A percentile compares a stretch with the other conserved stretches of the same genome.
Evolutionary conservation across 2,329 filamentous ascomycete genomes (phyloP).

Genomic region (Talaromyces sp.): DNA sequence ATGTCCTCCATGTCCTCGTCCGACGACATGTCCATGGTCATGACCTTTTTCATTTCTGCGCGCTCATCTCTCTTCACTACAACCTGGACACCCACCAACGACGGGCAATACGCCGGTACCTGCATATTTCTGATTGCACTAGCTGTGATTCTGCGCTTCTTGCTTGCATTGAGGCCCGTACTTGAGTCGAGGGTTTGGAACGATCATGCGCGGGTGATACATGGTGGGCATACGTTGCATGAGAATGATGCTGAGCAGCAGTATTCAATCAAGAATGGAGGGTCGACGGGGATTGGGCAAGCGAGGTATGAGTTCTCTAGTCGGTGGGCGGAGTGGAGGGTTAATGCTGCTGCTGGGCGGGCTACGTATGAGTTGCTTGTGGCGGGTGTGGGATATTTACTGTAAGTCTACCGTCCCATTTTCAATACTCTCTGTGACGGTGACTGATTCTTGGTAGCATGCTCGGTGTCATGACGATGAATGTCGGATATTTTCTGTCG

Average conservation of each 20-base stretch:
- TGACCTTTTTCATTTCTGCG: slow-evolving; percentile 48
- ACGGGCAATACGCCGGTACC: slow-evolving; percentile 75
- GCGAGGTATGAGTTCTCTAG: slow-evolving; percentile 21
- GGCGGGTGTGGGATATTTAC: slow-evolving; percentile 74
- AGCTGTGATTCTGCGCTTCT: slow-evolving; percentile 62
- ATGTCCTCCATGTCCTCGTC: slow-evolving; percentile 15
- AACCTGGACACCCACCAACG: slow-evolving; percentile 67
- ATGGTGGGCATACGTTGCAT: not conserved
- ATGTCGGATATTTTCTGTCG: slow-evolving; percentile 78
- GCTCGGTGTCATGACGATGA: slow-evolving; percentile 87
- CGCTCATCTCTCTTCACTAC: slow-evolving; percentile 62
- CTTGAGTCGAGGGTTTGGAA: slow-evolving; percentile 43
- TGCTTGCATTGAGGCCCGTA: slow-evolving; percentile 66
- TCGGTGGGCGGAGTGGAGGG: slow-evolving; percentile 55
- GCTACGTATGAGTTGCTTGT: slow-evolving; percentile 67
- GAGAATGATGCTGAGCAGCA: not conserved
- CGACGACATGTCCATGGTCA: slow-evolving; percentile 19
- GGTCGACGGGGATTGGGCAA: not conserved
- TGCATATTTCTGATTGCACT: slow-evolving; percentile 87
- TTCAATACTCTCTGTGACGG: not conserved
- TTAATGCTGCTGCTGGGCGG: slow-evolving; percentile 72
- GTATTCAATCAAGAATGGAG: not conserved
- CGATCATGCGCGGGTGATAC: slow-evolving; percentile 19
- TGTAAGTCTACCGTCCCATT: slow-evolving; percentile 61
- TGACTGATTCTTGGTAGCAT: slow-evolving; percentile 55